Conservation (phyloP, 192 early-diverging fungal species). For the Rhizophagus sp. region DNA sequence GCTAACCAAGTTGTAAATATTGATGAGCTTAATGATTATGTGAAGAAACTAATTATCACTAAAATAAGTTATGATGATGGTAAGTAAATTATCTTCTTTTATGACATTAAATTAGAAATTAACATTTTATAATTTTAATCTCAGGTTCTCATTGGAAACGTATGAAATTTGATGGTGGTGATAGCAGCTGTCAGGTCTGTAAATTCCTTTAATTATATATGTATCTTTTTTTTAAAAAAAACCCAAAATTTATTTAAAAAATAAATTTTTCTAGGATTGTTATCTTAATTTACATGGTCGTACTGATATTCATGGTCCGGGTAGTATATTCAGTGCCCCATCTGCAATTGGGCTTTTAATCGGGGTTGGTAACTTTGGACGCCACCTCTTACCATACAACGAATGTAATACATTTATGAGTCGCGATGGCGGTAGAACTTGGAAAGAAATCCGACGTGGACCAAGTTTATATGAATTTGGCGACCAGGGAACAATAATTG, state of each 20-base stretch:
- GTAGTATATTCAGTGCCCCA: conserved; percentile 65
- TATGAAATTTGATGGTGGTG: neutral
- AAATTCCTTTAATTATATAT: neutral
- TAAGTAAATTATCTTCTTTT: neutral
- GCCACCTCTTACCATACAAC: conserved; percentile 55
- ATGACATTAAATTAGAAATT: neutral
- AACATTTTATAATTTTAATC: neutral
- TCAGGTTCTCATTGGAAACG: neutral
- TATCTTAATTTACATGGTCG: conserved; percentile 80
- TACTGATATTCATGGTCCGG: conserved; percentile 61
- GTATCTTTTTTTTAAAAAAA: neutral
- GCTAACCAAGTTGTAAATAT: conserved; percentile 86
- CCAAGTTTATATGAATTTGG: conserved; percentile 82
- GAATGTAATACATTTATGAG: conserved; percentile 76
- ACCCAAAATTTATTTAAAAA: neutral
- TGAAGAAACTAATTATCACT: conserved; percentile 66
- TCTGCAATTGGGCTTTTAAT: conserved; percentile 81
- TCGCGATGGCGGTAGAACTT: conserved; percentile 83
- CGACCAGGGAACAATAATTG: conserved; percentile 86
- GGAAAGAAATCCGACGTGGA: conserved; percentile 63
- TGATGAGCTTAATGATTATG: conserved; percentile 57
- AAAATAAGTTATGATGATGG: conserved; percentile 93
- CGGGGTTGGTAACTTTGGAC: conserved; percentile 90
- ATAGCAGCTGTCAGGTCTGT: neutral
- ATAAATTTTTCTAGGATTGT: conserved; percentile 51